phyloP scores from a whole-genome alignment of 768 basidiomycete species.

The Phallus indusiatus region DNA sequence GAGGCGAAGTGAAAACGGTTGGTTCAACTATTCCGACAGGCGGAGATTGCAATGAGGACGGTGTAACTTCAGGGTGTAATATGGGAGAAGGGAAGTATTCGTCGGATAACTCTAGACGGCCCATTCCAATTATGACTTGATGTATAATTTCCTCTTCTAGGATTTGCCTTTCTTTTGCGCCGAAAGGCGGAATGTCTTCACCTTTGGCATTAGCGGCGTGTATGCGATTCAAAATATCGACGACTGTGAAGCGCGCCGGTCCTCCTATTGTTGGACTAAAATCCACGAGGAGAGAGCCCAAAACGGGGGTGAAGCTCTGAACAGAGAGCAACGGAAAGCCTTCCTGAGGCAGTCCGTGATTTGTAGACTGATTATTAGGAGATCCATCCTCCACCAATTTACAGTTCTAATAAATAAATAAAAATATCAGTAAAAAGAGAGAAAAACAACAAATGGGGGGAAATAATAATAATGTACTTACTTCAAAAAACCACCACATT shows the following conservation, averaged over 20 bases:
- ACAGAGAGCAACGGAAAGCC: constrained; percentile 50
- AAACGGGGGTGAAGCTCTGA: constrained; percentile 83
- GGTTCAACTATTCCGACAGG: not conserved
- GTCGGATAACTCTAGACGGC: constrained; percentile 42
- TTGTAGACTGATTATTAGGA: constrained; percentile 15
- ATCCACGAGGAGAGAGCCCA: constrained; percentile 81
- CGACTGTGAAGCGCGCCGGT: constrained; percentile 64
- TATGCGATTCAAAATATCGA: constrained; percentile 66
- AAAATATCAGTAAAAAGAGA: not conserved
- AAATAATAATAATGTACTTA: not conserved
- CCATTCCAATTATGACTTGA: constrained; percentile 87
- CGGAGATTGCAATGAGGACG: constrained; percentile 1
- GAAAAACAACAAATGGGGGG: not conserved
- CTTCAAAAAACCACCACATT: constrained; percentile 82
- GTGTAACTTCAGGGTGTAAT: not conserved
- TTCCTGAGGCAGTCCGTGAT: constrained; percentile 15
- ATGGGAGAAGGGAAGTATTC: constrained; percentile 1
- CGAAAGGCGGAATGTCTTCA: constrained; percentile 35
- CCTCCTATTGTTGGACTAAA: constrained; percentile 66
- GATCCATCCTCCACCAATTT: constrained; percentile 48
- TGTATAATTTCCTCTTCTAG: constrained; percentile 76
- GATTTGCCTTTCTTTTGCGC: constrained; percentile 43
- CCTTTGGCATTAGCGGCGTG: constrained; percentile 43
- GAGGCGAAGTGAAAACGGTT: not conserved
- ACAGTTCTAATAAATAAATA: constrained; percentile 42